phyloP scores from a whole-genome alignment of 495 filamentous ascomycete species.

The Glonium stellatum region DNA sequence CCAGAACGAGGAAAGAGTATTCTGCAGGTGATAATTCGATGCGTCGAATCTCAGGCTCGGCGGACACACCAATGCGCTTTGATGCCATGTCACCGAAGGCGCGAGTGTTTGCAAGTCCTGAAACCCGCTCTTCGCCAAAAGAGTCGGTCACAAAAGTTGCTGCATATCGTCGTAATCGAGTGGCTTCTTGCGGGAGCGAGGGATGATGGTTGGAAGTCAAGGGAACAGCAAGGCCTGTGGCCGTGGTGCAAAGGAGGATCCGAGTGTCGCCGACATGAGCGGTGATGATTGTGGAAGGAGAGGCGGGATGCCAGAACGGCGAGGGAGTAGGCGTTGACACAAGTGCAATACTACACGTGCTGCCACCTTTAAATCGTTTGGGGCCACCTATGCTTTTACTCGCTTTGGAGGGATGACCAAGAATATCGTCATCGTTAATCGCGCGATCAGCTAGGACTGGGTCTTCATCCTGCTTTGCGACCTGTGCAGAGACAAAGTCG shows the following conservation, averaged over 20 bases:
- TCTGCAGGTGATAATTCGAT: conserved; percentile 71
- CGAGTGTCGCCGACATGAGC: conserved; percentile 92
- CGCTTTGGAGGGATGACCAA: conserved; percentile 51
- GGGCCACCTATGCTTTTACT: conserved; percentile 52
- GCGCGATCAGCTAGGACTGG: conserved; percentile 60
- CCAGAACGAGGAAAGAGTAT: conserved; percentile 79
- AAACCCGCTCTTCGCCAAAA: conserved; percentile 94
- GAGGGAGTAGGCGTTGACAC: conserved; percentile 85
- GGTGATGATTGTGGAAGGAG: conserved; percentile 73
- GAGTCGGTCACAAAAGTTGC: conserved; percentile 86
- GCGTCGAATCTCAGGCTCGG: conserved; percentile 78
- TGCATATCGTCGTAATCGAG: conserved; percentile 76
- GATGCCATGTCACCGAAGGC: conserved; percentile 85
- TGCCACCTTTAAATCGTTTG: conserved; percentile 83
- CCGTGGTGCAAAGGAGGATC: conserved; percentile 75
- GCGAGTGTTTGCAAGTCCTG: conserved; percentile 86
- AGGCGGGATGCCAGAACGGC: conserved; percentile 89
- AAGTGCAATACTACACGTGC: conserved; percentile 79
- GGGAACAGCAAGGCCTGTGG: conserved; percentile 67
- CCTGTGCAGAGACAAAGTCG: conserved; percentile 84
- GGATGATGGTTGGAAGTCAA: conserved; percentile 87
- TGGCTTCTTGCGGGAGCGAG: conserved; percentile 72
- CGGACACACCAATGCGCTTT: conserved; percentile 87
- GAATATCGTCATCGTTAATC: conserved; percentile 71
- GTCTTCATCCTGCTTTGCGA: conserved; percentile 64